Conservation (phyloP, 192 early-diverging fungal genomes). For the Chytriomyces confervae region DNA sequence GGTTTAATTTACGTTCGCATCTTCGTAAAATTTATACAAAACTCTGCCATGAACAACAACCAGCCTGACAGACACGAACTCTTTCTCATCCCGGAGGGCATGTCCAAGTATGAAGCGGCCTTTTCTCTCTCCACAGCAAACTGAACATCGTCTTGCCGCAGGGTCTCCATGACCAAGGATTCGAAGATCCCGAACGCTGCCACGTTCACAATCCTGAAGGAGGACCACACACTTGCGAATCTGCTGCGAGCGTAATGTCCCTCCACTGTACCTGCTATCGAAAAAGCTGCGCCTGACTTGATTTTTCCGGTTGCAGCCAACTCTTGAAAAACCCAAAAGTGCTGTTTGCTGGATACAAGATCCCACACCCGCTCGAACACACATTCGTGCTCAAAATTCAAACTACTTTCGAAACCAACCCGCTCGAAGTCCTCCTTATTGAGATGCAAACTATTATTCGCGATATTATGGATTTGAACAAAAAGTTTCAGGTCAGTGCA, state of each 20-base stretch:
- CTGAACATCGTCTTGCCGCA: conserved; percentile 26
- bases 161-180: conserved; percentile 82
- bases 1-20: too few relatives aligned
- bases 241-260: conserved; percentile 82
- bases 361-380: conserved; percentile 96
- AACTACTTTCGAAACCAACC: conserved; percentile 85
- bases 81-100: conserved; percentile 41
- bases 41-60: conserved; percentile 28
- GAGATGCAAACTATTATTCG: conserved; percentile 80
- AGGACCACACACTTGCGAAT: conserved; percentile 98
- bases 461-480: conserved; percentile 76
- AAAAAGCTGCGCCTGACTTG: neutral
- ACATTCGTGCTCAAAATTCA: conserved; percentile 90
- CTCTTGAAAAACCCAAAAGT: conserved; percentile 91
- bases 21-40: neutral
- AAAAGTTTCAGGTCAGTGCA: conserved; percentile 75
- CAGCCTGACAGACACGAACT: conserved; percentile 43
- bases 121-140: neutral
- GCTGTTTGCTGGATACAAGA: conserved; percentile 94
- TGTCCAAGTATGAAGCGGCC: conserved; percentile 18
- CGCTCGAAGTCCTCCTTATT: conserved; percentile 77
- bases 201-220: conserved; percentile 87
- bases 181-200: conserved; percentile 93
- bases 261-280: neutral
- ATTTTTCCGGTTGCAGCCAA: conserved; percentile 56